Evolutionary conservation across 2,329 filamentous ascomycete genomes (phyloP), one percentile per base, ranked within the genome.

Genomic region (Cylindrodendrum hubeiense): DNA sequence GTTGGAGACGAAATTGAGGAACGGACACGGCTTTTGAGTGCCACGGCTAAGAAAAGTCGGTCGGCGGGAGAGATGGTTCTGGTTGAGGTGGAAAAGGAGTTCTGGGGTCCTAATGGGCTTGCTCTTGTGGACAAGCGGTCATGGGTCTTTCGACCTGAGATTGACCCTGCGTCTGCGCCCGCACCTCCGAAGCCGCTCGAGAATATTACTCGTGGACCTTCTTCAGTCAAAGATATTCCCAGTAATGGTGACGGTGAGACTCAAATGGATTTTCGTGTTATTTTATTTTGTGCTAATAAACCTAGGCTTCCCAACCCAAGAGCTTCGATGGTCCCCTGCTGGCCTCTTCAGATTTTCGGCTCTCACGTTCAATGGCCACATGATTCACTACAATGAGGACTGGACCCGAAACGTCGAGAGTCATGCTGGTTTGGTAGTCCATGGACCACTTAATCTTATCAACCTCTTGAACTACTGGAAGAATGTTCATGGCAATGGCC

Each of bases 351-450:
- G 93, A 19, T 97, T 94, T 82, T 94, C 91, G 0, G 93, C 93
- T 0, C 81, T 97, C 43, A 97, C 93, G 0, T 94, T 94, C 82
- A 97, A 97, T 75, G 93, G 89, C 0, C 94, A 97, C 78, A 90
- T 89, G 69, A 97, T 97, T 59, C 94, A 97, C 78, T 91, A 95
- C 71, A 92, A 94, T 74, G 85, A 87, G 24, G 75, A 83, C 13
- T 95, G 92, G 83, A 88, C 89, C 15, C 82, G 83, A 5, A 80
- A 84, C 5, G 82, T 91, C 8, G 91, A 96, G 77, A 89, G 90
- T 0, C 92, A 96, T 72, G 86, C 87, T 0, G 86, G 89, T 17
- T 79, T 91, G 5, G 87, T 97, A 12, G 93, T 97, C 30, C 94
- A 97, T 71, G 94, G 93, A 0, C 93, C 94, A 1, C 80, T 97